These are phyloP conservation scores for Eleusine coracana DNA, from an alignment of 176 grass and related monocot species.

Conservation along the genomic window DNA sequence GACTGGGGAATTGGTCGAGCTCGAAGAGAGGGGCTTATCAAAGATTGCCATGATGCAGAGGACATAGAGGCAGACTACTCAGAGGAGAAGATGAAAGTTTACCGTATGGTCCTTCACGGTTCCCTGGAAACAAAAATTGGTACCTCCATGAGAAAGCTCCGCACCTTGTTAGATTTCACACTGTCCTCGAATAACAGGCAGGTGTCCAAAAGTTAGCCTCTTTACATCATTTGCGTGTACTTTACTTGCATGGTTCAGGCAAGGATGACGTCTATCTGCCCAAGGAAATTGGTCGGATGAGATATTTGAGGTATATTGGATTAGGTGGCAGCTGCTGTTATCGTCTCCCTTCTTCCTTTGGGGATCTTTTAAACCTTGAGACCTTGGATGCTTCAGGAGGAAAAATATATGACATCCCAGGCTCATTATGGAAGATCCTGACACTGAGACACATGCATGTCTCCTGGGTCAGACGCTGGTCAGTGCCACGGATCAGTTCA, in stretches of 20 bases:
- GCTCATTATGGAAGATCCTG: neutral
- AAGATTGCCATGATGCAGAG: neutral
- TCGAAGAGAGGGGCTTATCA: no score
- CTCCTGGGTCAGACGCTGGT: neutral
- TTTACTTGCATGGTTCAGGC: neutral
- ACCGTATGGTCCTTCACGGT: neutral
- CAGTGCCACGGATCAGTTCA: neutral
- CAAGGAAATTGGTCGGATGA: neutral
- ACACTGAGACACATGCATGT: neutral
- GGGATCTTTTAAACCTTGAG: neutral
- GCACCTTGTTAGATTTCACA: neutral
- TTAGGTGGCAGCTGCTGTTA: neutral
- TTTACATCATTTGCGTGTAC: neutral
- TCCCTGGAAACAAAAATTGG: no score
- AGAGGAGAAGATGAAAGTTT: neutral
- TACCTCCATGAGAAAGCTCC: neutral
- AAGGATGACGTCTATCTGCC: neutral
- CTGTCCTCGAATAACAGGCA: rapidly evolving
- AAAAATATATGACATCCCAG: neutral
- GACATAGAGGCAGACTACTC: neutral
- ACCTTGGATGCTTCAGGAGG: neutral
- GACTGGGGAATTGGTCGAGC: no score
- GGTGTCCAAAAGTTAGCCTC: neutral
- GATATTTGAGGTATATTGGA: neutral
- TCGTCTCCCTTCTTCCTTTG: neutral